phyloP scores from a whole-genome alignment of 2,329 filamentous ascomycete species.

The Verticillium isaacii region DNA sequence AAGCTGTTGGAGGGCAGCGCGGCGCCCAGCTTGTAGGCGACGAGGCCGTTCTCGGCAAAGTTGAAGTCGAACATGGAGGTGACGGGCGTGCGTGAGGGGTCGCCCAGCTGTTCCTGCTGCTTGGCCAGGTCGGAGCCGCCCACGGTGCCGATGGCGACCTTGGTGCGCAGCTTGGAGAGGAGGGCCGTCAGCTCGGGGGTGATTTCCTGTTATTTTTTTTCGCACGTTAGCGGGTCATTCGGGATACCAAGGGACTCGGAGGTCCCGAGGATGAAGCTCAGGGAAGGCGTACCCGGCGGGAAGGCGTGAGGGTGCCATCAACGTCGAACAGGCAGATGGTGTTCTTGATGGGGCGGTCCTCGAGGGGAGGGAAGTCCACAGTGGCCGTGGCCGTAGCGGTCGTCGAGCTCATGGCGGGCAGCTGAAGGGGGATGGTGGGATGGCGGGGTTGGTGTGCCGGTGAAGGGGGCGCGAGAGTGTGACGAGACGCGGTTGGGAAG shows the following conservation, averaged over 20 bases:
- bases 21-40: slow-evolving; percentile 78
- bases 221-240: neutral
- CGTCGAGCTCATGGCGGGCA: slow-evolving; percentile 2
- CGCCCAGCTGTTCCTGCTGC: slow-evolving; percentile 93
- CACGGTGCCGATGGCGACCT: slow-evolving; percentile 86
- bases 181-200: slow-evolving; percentile 78
- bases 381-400: slow-evolving; percentile 17
- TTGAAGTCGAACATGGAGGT: slow-evolving; percentile 92
- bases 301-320: slow-evolving; percentile 82
- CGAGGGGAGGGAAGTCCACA: slow-evolving; percentile 64
- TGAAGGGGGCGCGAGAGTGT: neutral
- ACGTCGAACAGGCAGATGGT: slow-evolving; percentile 97
- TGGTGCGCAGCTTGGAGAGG: slow-evolving; percentile 75
- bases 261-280: neutral
- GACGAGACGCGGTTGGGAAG: neutral
- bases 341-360: slow-evolving; percentile 82
- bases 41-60: slow-evolving; percentile 96
- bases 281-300: slow-evolving; percentile 59
- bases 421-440: slow-evolving; percentile 1
- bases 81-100: slow-evolving; percentile 57
- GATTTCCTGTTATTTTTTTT: slow-evolving; percentile 50
- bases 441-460: neutral
- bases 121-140: slow-evolving; percentile 89
- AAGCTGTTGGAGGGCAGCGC: slow-evolving; percentile 76
- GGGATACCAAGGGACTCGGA: slow-evolving; percentile 11